These are phyloP conservation scores for Trametes cinnabarina DNA, from an alignment of 768 basidiomycete genomes.

Conservation along the genomic window DNA sequence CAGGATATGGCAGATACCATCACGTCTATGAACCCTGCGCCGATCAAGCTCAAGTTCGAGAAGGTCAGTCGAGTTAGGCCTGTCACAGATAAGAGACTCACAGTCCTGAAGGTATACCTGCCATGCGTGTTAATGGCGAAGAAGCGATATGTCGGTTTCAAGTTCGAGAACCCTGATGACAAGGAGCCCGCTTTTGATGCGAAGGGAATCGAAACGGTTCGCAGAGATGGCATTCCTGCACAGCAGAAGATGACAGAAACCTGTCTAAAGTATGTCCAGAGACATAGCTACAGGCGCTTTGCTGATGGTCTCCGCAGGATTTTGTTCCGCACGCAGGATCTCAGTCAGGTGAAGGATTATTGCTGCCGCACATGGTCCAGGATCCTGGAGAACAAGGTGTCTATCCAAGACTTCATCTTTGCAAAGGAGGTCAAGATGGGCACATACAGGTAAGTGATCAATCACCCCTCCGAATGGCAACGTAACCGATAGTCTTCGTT, in stretches of 20 bases:
- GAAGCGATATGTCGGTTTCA: conserved; percentile 98
- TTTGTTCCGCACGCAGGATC: conserved; percentile 85
- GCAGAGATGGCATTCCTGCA: conserved; percentile 87
- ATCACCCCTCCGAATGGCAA: background rate
- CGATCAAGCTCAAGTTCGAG: conserved; percentile 96
- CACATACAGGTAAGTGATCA: conserved; percentile 70
- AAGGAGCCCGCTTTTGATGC: conserved; percentile 83
- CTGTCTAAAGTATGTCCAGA: conserved; percentile 68
- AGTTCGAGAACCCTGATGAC: conserved; percentile 85
- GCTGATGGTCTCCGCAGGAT: conserved; percentile 49
- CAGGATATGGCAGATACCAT: conserved; percentile 88
- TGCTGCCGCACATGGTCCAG: conserved; percentile 83
- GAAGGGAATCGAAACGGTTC: conserved; percentile 96
- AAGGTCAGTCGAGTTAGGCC: conserved; percentile 54
- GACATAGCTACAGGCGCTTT: background rate
- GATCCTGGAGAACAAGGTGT: conserved; percentile 74
- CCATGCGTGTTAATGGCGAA: conserved; percentile 96
- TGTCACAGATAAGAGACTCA: background rate
- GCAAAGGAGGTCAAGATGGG: conserved; percentile 93
- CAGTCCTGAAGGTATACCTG: conserved; percentile 71
- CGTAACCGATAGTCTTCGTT: background rate
- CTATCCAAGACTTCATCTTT: conserved; percentile 92
- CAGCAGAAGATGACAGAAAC: conserved; percentile 92
- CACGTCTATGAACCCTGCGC: conserved; percentile 83
- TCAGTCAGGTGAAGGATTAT: conserved; percentile 87